Percentiles rank a stretch among this genome's conserved stretches.
Evolutionary conservation across 805 yeast genomes (phyloP).

Genomic region (Teunomyces stri): DNA sequence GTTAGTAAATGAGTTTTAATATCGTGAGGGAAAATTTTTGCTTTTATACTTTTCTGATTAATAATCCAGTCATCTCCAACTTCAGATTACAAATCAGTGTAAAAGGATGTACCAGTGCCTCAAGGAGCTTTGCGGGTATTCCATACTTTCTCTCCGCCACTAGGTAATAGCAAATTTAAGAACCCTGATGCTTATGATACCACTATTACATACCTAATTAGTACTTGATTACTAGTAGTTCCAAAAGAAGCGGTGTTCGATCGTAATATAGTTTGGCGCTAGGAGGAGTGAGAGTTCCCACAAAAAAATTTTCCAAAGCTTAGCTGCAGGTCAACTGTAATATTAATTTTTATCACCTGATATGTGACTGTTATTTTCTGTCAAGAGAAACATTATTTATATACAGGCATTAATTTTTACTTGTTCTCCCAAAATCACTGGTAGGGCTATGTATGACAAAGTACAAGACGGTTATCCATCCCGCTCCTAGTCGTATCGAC

Average conservation of each 20-base stretch:
- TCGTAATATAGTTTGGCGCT: slow-evolving; percentile 1
- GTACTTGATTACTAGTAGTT: slow-evolving; percentile 1
- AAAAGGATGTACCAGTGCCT: not conserved
- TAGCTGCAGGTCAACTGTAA: not conserved
- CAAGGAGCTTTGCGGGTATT: not conserved
- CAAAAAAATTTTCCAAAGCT: slow-evolving; percentile 1
- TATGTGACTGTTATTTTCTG: slow-evolving; percentile 1
- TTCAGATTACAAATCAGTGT: not conserved
- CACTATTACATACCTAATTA: slow-evolving; percentile 7
- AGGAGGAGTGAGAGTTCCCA: not conserved
- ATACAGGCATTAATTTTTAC: not conserved
- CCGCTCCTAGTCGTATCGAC: too few relatives aligned
- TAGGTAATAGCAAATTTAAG: not conserved
- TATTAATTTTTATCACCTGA: not conserved
- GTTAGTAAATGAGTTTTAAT: slow-evolving; percentile 7
- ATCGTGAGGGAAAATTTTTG: not conserved
- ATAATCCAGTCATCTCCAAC: not conserved
- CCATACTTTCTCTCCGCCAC: not conserved
- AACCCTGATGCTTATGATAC: not conserved
- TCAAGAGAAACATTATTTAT: not conserved
- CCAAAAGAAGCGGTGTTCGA: slow-evolving; percentile 1
- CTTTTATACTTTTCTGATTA: slow-evolving; percentile 3
- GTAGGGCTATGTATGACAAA: too few relatives aligned
- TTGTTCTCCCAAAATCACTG: too few relatives aligned
- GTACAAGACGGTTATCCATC: too few relatives aligned